Percentiles rank a stretch among this genome's conserved stretches.
Conservation (phyloP, 352 stramenopile genomes). For the Globisporangium spiculum region DNA sequence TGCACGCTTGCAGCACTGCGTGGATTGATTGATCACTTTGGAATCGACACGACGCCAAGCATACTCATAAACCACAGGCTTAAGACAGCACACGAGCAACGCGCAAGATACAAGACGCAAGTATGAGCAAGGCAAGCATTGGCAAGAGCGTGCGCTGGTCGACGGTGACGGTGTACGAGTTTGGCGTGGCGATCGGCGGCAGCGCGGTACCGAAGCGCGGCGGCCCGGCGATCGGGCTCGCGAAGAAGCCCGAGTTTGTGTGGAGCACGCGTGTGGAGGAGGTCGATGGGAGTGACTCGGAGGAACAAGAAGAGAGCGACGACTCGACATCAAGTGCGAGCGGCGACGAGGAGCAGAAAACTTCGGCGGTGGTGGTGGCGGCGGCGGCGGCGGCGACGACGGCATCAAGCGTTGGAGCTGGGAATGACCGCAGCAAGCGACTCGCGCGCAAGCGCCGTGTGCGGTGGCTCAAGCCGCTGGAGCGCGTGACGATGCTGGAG, state of each 20-base stretch:
- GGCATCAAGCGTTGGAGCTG: not conserved
- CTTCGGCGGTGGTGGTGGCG: not conserved
- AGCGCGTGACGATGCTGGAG: constrained; percentile 29
- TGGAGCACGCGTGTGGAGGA: constrained; percentile 49
- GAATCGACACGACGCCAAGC: not conserved
- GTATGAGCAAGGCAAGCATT: constrained; percentile 3
- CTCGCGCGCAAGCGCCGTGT: constrained; percentile 20
- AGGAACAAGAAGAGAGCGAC: constrained; percentile 9
- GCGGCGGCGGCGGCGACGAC: not conserved
- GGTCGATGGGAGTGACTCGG: constrained; percentile 20
- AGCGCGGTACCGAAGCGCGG: constrained; percentile 48
- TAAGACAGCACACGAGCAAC: not conserved
- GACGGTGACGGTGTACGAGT: constrained; percentile 66
- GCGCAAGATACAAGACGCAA: not conserved
- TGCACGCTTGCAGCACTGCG: not conserved
- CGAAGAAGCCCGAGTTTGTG: constrained; percentile 33
- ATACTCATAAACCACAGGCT: not conserved
- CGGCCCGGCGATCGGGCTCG: constrained; percentile 48
- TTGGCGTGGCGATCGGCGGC: constrained; percentile 48
- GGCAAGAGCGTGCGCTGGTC: constrained; percentile 54
- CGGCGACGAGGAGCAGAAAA: constrained; percentile 5
- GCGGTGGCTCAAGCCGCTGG: constrained; percentile 32
- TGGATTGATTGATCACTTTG: constrained; percentile 6
- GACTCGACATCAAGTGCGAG: not conserved
- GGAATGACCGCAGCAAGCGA: constrained; percentile 5